Evolutionary conservation across 75 land plant genomes (phyloP), one percentile per base, ranked within the genome.

Genomic region (Ceratopteris richardii): DNA sequence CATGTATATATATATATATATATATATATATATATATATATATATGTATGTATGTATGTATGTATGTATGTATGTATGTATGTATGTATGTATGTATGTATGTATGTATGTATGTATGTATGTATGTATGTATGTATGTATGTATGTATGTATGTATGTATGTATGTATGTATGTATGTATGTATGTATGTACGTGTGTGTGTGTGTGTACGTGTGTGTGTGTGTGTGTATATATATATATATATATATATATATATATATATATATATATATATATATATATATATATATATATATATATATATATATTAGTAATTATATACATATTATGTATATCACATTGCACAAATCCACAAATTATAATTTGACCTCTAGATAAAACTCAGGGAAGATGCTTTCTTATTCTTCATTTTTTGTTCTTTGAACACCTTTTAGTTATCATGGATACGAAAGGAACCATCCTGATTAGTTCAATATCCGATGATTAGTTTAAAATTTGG

Each of bases 81-180:
- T 50, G 51, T 11, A 50, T 24, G 25, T 50, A 11, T 24, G 25
- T 50, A 11, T 24, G 25, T 21, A 11, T 50, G 25, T 50, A 11
- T 24, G 25, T 20, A 11, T 21, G 25, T 21, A 11, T 11, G 12
- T 50, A 20, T 50, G 6, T 23, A 24, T 30, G 29, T 54, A 23
- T 28, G 29, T 28, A 13, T 28, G 31, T 54, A 16, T 54, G 56
- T 54, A 16, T 54, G 56, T 54, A 22, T 54, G 6, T 54, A 22
- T 54, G 31, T 54, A 10, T 54, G 26, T 22, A 22, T 54, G 48
- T 46, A 14, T 46, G 48, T 46, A 14, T 46, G 48, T 46, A 14
- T 46, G 14, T 46, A 46, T 46, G 14, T 46, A 46, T 46, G 14
- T 46, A 46, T 46, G 14, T 46, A 14, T 46, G 48, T 46, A 17